A percentile compares a stretch with the other conserved stretches of the same genome.
phyloP scores from a whole-genome alignment of 331 rosid genomes.

The Acacia pycnantha region DNA sequence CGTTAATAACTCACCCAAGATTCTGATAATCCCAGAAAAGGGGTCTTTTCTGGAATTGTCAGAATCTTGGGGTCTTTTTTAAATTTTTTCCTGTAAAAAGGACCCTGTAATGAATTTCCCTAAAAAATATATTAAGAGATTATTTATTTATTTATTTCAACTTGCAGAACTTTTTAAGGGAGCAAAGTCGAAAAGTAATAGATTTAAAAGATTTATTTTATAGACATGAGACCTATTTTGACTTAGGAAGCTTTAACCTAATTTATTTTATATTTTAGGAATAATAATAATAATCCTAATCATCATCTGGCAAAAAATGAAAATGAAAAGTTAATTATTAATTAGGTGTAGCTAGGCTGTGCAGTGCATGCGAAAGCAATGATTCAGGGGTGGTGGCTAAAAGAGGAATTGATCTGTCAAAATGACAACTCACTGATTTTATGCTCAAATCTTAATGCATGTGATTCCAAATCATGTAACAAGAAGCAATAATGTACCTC shows the following conservation, averaged over 20 bases:
- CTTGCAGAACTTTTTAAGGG: too few relatives aligned
- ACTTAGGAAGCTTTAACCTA: too few relatives aligned
- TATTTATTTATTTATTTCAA: neutral
- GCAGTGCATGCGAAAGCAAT: neutral
- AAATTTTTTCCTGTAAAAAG: too few relatives aligned
- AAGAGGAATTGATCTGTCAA: neutral
- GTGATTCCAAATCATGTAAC: neutral
- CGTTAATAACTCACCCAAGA: too few relatives aligned
- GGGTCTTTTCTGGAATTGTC: too few relatives aligned
- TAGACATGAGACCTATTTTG: neutral
- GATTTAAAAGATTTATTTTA: too few relatives aligned
- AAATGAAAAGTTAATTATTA: neutral
- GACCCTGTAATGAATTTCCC: too few relatives aligned
- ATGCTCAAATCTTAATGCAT: neutral
- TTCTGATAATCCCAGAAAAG: too few relatives aligned
- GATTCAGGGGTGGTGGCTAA: neutral
- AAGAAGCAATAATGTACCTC: neutral
- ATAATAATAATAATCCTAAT: too few relatives aligned
- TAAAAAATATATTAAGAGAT: neutral
- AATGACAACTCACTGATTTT: neutral
- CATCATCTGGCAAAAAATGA: neutral
- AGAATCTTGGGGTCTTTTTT: too few relatives aligned
- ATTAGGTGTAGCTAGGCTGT: neutral
- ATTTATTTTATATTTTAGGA: neutral
- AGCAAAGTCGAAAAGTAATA: too few relatives aligned